Percentiles rank a stretch among this genome's conserved stretches.
These are phyloP conservation scores for Fusarium paranaense DNA, from an alignment of 2,329 filamentous ascomycete genomes.

Conservation along the genomic window DNA sequence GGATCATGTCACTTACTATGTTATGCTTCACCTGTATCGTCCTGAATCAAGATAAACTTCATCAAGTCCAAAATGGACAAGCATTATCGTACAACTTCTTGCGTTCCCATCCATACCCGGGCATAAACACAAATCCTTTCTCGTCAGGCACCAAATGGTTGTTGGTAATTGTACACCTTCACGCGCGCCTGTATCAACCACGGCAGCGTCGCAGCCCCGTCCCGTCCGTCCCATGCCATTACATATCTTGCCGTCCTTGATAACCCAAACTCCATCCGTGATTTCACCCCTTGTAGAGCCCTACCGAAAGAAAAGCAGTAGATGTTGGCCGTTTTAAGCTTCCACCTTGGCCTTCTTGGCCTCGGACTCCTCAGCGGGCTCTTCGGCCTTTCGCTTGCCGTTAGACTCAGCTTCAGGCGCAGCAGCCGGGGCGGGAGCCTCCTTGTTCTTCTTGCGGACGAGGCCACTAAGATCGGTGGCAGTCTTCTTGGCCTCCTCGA, in stretches of 20 bases:
- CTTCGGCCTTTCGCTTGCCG: slow-evolving; percentile 52
- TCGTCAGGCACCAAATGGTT: slow-evolving; percentile 21
- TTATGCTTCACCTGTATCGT: background rate
- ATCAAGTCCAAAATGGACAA: background rate
- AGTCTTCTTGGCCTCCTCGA: slow-evolving; percentile 78
- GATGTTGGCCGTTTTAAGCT: slow-evolving; percentile 23
- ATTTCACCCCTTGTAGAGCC: background rate
- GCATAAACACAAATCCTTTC: background rate
- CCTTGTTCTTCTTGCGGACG: slow-evolving; percentile 75
- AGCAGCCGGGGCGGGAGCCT: slow-evolving; percentile 29
- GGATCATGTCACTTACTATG: background rate
- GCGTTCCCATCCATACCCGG: background rate
- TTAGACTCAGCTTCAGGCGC: slow-evolving; percentile 52
- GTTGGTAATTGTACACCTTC: slow-evolving; percentile 13
- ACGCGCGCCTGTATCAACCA: slow-evolving; percentile 1
- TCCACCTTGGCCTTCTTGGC: slow-evolving; percentile 54
- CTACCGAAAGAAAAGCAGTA: slow-evolving; percentile 1
- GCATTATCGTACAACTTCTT: background rate
- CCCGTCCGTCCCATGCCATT: background rate
- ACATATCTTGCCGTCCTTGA: slow-evolving; percentile 10
- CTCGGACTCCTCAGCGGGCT: slow-evolving; percentile 41
- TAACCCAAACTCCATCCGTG: slow-evolving; percentile 28
- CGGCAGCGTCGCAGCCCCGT: background rate
- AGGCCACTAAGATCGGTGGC: slow-evolving; percentile 81
- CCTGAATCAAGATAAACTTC: background rate